Evolutionary conservation across 768 basidiomycete genomes (phyloP).

Genomic region (Strobilomyces confusus): DNA sequence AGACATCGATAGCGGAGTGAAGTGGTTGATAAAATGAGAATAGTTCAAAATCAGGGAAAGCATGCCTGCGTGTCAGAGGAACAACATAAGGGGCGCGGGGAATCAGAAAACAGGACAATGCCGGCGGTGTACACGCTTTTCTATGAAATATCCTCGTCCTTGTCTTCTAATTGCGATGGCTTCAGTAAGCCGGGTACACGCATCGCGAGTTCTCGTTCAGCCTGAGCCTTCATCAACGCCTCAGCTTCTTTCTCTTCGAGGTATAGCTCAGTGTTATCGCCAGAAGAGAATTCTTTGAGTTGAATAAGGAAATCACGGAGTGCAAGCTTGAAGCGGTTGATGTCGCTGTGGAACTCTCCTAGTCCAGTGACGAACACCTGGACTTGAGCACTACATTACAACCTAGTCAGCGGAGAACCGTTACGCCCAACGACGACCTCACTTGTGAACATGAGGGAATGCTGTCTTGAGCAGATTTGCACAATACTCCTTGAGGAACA

Average conservation of each 20-base stretch:
- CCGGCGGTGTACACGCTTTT: conserved; percentile 25
- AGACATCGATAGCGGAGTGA: conserved; percentile 32
- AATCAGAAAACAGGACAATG: conserved; percentile 21
- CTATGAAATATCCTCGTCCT: conserved; percentile 72
- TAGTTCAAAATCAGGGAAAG: conserved; percentile 23
- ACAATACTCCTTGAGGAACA: conserved; percentile 82
- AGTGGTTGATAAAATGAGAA: conserved; percentile 24
- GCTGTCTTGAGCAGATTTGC: conserved; percentile 82
- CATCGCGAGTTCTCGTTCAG: conserved; percentile 85
- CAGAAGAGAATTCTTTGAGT: conserved; percentile 93
- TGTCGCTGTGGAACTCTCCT: conserved; percentile 70
- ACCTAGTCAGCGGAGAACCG: conserved; percentile 7
- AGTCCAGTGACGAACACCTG: conserved; percentile 64
- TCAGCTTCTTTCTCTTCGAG: conserved; percentile 94
- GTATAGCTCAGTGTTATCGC: conserved; percentile 87
- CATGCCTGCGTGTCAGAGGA: conserved; percentile 29
- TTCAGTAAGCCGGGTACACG: conserved; percentile 98
- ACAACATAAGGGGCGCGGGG: conserved; percentile 19
- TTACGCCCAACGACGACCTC: conserved; percentile 26
- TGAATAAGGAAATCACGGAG: conserved; percentile 97
- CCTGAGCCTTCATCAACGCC: conserved; percentile 67
- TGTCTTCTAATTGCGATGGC: conserved; percentile 90
- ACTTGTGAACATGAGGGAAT: conserved; percentile 91
- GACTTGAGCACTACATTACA: conserved; percentile 56
- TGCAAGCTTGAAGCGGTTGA: conserved; percentile 88